Conservation (phyloP, 305 asterid genomes). For the Ruellia speciosa region DNA sequence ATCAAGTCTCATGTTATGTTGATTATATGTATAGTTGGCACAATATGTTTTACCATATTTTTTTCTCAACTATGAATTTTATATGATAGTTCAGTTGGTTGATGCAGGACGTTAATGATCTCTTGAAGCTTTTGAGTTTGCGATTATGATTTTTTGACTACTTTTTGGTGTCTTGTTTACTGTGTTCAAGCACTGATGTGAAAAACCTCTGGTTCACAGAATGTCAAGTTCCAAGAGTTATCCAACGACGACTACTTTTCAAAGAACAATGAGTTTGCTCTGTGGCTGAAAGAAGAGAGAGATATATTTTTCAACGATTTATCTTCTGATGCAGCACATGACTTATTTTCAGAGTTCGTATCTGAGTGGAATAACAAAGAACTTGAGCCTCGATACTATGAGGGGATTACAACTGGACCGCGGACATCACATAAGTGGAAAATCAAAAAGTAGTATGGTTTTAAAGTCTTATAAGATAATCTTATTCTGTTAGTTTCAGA, state of each 20-base stretch:
- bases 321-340: conserved; percentile 61
- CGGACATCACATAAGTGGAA: conserved; percentile 83
- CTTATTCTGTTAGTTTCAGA: not conserved
- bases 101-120: not conserved
- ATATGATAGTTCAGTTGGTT: not conserved
- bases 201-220: conserved; percentile 29
- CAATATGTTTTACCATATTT: not conserved
- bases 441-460: conserved; percentile 39
- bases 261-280: conserved; percentile 78
- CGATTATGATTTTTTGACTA: not conserved
- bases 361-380: conserved; percentile 58
- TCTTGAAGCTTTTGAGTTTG: not conserved
- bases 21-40: too few species aligned
- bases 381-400: conserved; percentile 62
- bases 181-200: not conserved
- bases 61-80: not conserved
- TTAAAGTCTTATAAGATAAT: not conserved
- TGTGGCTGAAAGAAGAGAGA: conserved; percentile 82
- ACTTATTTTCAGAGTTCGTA: conserved; percentile 54
- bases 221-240: conserved; percentile 44
- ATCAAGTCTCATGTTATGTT: too few species aligned
- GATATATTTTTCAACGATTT: conserved; percentile 61
- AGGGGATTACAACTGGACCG: conserved; percentile 65
- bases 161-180: not conserved
- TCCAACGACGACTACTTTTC: conserved; percentile 78